Evolutionary conservation across 805 yeast genomes (phyloP).

Genomic region (Starmerella sp.): DNA sequence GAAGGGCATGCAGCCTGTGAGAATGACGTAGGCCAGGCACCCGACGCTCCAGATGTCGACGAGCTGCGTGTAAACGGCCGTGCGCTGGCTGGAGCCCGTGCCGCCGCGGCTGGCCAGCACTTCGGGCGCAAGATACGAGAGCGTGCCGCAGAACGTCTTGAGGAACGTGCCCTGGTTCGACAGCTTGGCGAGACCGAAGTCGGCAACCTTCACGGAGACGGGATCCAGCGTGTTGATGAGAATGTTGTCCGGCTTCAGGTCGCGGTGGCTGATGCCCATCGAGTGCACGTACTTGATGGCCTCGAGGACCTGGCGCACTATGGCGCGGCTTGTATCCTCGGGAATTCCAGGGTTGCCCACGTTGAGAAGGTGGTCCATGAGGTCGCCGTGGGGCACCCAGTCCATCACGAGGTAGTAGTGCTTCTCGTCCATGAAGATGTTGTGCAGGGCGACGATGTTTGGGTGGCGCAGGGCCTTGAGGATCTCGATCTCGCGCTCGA

Average conservation of each 20-base stretch:
- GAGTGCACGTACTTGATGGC: slow-evolving; percentile 83
- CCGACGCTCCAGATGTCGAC: slow-evolving; percentile 99
- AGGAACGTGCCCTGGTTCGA: slow-evolving; percentile 73
- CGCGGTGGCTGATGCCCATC: slow-evolving; percentile 89
- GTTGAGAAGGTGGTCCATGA: slow-evolving; percentile 54
- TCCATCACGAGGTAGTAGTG: slow-evolving; percentile 89
- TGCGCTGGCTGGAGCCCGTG: slow-evolving; percentile 13
- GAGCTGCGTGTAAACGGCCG: slow-evolving; percentile 52
- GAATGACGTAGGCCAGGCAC: slow-evolving; percentile 78
- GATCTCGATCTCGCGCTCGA: slow-evolving; percentile 62
- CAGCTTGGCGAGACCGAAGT: slow-evolving; percentile 90
- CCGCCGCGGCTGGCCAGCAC: slow-evolving; percentile 36
- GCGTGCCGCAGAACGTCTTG: slow-evolving; percentile 95
- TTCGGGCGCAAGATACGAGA: slow-evolving; percentile 96
- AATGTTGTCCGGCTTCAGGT: slow-evolving; percentile 91
- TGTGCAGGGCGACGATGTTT: slow-evolving; percentile 69
- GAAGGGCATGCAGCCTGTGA: slow-evolving; percentile 90
- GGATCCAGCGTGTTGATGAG: slow-evolving; percentile 86
- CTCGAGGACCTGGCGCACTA: slow-evolving; percentile 68
- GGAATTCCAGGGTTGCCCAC: slow-evolving; percentile 39
- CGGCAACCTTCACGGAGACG: slow-evolving; percentile 82
- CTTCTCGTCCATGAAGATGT: slow-evolving; percentile 73
- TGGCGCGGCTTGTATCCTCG: slow-evolving; percentile 80
- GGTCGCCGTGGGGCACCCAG: slow-evolving; percentile 89
- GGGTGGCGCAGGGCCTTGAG: slow-evolving; percentile 70